Evolutionary conservation across 345 rosid genomes (phyloP), one percentile per base, ranked within the genome.

Genomic region (Garcia nutans): DNA sequence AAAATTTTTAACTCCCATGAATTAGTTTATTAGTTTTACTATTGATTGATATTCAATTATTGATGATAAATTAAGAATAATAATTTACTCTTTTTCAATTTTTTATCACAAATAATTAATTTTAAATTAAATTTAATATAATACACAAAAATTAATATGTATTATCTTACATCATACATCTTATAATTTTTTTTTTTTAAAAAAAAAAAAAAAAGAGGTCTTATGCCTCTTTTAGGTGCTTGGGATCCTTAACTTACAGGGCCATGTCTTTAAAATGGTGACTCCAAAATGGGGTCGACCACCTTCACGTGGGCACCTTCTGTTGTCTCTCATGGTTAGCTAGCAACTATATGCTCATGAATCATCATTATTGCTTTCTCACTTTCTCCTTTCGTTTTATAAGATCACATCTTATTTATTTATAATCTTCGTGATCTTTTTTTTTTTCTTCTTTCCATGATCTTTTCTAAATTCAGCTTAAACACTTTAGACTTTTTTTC

Each of bases 291-390:
- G 83, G 86, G 86, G 82, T 80, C 88, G 82, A 76, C 77, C 76
- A 57, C 76, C 79, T 73, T 85, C 86, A 85, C 89, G 83, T 75
- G 88, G 78, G 55, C 86, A 82, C 85, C 81, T 86, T 85, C 82
- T 76, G 72, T 77, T 80, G 85, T 72, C 88, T 80, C 87, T 78
- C 85, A 74, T 78, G 79, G 50, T 28, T 68, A 47, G 66, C 74
- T n/a, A n/a, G n/a, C n/a, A n/a, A 37, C 3, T 28, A 37, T 37
- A 37, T 37, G 41, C 41, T 37, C 0, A 37, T 37, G 41, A 37
- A 37, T 83, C 69, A 79, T 76, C 69, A 79, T 76, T 23, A 62
- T 74, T 69, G 65, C 64, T 24, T 6, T 15, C 9, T 15, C 31
- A 37, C 37, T 64, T 10, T 20, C 31, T 41, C 28, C 54, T 24